phyloP scores from a whole-genome alignment of 73 alveolate species.

The Tetrahymena thermophila region DNA sequence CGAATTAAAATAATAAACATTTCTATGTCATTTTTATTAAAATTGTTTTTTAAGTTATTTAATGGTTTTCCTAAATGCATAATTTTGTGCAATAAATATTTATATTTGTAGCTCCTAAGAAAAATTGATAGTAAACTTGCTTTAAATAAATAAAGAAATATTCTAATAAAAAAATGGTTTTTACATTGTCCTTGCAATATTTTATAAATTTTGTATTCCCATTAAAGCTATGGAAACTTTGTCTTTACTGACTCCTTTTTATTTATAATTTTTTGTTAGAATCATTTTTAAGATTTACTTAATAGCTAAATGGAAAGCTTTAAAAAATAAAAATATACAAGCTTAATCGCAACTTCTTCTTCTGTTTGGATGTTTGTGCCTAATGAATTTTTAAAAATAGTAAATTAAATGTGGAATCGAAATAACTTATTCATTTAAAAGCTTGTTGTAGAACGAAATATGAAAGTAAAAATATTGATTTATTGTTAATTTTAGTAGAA shows the following conservation, averaged over 20 bases:
- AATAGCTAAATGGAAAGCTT: neutral
- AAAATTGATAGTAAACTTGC: too few species aligned
- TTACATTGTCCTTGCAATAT: conserved; percentile 60
- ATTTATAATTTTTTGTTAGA: neutral
- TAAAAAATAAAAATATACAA: conserved; percentile 17
- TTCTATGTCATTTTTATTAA: neutral
- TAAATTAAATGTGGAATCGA: too few species aligned
- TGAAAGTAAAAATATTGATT: neutral
- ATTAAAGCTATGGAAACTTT: conserved; percentile 59
- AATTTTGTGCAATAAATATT: too few species aligned
- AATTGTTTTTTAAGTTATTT: too few species aligned
- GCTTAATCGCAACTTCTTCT: conserved; percentile 69
- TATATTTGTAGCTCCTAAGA: neutral
- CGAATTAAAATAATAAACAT: neutral
- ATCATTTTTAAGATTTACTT: neutral
- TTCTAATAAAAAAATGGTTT: neutral
- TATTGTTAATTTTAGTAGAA: neutral
- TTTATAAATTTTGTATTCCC: conserved; percentile 61
- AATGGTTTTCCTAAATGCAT: neutral
- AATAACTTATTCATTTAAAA: too few species aligned
- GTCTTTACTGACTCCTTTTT: conserved; percentile 40
- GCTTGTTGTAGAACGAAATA: too few species aligned
- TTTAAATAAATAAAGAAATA: too few species aligned
- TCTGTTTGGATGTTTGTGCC: conserved; percentile 60
- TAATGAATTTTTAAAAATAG: neutral